Evolutionary conservation across 2,329 filamentous ascomycete genomes (phyloP).

Genomic region (Tothia fuscella): DNA sequence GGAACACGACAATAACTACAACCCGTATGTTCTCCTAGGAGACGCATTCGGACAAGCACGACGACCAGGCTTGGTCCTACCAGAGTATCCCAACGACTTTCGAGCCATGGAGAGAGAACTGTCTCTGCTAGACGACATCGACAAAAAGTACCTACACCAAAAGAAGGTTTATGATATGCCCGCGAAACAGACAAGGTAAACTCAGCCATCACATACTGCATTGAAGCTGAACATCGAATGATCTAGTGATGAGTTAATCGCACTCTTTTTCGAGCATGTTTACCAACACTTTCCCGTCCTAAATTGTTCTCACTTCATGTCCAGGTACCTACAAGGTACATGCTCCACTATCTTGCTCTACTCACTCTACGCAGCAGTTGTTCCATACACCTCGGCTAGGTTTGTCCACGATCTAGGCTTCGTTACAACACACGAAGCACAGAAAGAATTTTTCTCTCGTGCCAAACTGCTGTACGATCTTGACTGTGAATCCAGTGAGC

Average conservation of each 20-base stretch:
- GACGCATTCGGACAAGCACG: not conserved
- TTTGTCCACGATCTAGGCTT: not conserved
- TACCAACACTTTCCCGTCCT: not conserved
- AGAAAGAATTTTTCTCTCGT: not conserved
- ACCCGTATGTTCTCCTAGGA: not conserved
- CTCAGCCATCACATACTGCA: not conserved
- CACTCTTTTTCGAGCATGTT: not conserved
- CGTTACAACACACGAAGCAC: not conserved
- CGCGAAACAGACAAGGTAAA: not conserved
- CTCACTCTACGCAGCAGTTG: not conserved
- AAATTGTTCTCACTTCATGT: not conserved
- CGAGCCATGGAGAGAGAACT: not conserved
- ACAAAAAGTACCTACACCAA: not conserved
- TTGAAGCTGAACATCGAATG: not conserved
- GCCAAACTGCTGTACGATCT: not conserved
- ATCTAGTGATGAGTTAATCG: not conserved
- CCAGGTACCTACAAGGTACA: not conserved
- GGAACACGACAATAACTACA: not conserved
- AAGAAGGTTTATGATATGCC: not conserved
- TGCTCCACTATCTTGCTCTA: not conserved
- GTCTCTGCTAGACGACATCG: not conserved
- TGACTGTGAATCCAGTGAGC: not conserved
- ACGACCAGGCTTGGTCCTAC: not conserved
- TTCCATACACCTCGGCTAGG: not conserved
- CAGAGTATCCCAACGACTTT: not conserved